These are phyloP conservation scores for Stropharia rugosoannulata DNA, from an alignment of 768 basidiomycete genomes.

Conservation along the genomic window DNA sequence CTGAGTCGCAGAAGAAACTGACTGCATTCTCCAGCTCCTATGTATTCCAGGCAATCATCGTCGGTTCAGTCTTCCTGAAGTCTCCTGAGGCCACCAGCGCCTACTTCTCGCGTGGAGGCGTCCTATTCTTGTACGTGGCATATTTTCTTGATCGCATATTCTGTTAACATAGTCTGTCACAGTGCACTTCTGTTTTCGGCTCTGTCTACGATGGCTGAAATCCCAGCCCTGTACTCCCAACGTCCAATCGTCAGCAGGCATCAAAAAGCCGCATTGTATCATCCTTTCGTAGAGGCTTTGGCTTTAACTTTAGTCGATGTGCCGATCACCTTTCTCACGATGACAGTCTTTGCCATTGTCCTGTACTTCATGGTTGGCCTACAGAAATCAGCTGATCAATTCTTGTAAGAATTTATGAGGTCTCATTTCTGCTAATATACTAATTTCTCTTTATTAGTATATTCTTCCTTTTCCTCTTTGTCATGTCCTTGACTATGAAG, in stretches of 20 bases:
- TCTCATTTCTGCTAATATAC: slow-evolving; percentile 23
- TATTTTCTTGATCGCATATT: not conserved
- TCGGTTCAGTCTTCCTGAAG: slow-evolving; percentile 66
- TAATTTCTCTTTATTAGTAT: slow-evolving; percentile 46
- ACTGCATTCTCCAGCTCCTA: slow-evolving; percentile 39
- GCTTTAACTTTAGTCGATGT: slow-evolving; percentile 62
- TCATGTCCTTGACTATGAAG: slow-evolving; percentile 66
- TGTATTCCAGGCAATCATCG: slow-evolving; percentile 46
- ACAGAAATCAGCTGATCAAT: slow-evolving; percentile 51
- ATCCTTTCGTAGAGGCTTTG: slow-evolving; percentile 35
- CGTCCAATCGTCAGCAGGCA: slow-evolving; percentile 62
- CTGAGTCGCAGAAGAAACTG: not conserved
- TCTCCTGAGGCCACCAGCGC: slow-evolving; percentile 53
- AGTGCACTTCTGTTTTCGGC: slow-evolving; percentile 62
- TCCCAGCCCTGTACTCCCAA: slow-evolving; percentile 57
- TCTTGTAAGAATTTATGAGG: slow-evolving; percentile 49
- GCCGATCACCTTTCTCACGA: slow-evolving; percentile 49
- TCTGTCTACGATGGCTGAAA: slow-evolving; percentile 61
- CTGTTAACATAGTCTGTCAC: not conserved
- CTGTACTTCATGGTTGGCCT: slow-evolving; percentile 66
- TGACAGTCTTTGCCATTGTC: slow-evolving; percentile 43
- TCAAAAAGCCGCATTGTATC: slow-evolving; percentile 58
- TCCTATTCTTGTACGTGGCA: slow-evolving; percentile 66
- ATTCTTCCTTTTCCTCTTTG: slow-evolving; percentile 56
- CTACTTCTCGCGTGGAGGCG: slow-evolving; percentile 76